Base-by-base conservation (phyloP, 108 stramenopile species). In the Bacterosira constricta region DNA sequence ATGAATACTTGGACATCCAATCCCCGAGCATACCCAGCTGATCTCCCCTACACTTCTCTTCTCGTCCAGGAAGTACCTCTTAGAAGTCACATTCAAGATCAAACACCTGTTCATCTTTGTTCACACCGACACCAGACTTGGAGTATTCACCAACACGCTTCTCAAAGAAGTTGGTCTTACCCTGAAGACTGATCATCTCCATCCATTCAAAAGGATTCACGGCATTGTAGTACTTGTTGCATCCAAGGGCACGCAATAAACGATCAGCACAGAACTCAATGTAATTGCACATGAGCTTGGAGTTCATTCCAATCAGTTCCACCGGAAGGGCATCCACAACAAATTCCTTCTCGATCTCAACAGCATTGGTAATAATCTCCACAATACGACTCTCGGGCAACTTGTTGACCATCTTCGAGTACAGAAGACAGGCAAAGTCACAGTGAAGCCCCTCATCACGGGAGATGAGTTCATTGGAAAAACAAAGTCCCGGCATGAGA, bases 231-330 rank as follows among this genome's bases (percentile, higher is more conserved):
- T 85, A 63, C 82, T 93, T 93, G 56, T 68, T 34, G 79, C 77
- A 91, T 62, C 93, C 96, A 23, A 99, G 84, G 31, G 96, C 89
- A 18, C 75, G 79, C 47, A 99, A 54, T 46, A 99, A 80, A 5
- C 99, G 90, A 84, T 99, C 99, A n/a, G 99, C 98, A 66, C 93
- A 94, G 73, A 99, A 99, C 83, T 99, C 91, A 85, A 99, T 99
- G 92, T 99, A 99, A 66, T 97, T 83, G 32, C 89, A 83, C 99
- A 99, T 99, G 59, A 99, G 86, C 20, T 62, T 69, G 41, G 88
- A 88, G 87, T 99, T 99, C 99, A 99, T 99, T 17, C 99, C 98
- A 80, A 99, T 99, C 56, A 99, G 77, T 70, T 98, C 98, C 30
- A 99, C 99, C 18, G 99, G 98, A 27, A 99, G 85, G 10, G 98